Evolutionary conservation across 805 yeast species (phyloP), one percentile per base, ranked within the genome.

Genomic region (Brettanomyces nanus): DNA sequence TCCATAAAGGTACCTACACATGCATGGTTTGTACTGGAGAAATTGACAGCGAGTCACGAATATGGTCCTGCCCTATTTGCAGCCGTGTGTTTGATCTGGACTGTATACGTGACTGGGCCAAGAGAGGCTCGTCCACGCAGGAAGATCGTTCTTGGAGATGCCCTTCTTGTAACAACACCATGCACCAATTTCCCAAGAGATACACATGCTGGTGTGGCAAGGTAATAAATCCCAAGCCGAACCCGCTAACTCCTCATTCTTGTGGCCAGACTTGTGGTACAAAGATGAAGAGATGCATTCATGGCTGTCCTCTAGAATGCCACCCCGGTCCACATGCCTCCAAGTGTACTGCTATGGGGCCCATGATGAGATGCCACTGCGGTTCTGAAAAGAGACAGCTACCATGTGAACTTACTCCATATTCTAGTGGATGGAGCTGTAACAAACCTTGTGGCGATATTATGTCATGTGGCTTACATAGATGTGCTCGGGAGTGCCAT

Each of bases 121-220:
- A 63, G 19, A 68, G 83, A 43, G 89, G 89, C 4, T 73, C 83
- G 2, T 73, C 84, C 5, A 79, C 84, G 1, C 75, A 75, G 25
- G 49, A 50, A 5, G 68, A 69, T 31, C 72, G 71, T 35, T 64
- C 68, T 29, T 87, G 96, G 96, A 69, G 87, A 49, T 87, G 97
- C 58, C 96, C 96, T 1, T 72, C 83, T 3, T 84, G 95, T 56
- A 85, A 76, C 59, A 64, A 59, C 34, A 74, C 62, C 23, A 59
- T 58, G 31, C 27, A 35, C 17, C 61, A 61, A 49, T 66, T 71
- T 32, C 87, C 85, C 27, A 69, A 59, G 45, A 69, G 57, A 28
- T 80, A 73, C 56, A 73, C 73, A 1, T 87, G 97, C 53, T 87
- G 97, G 97, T 87, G 96, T 66, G 90, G 89, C 1, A 81, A 84